Conservation (phyloP, 345 rosid genomes). For the Rhodamnia argentea region DNA sequence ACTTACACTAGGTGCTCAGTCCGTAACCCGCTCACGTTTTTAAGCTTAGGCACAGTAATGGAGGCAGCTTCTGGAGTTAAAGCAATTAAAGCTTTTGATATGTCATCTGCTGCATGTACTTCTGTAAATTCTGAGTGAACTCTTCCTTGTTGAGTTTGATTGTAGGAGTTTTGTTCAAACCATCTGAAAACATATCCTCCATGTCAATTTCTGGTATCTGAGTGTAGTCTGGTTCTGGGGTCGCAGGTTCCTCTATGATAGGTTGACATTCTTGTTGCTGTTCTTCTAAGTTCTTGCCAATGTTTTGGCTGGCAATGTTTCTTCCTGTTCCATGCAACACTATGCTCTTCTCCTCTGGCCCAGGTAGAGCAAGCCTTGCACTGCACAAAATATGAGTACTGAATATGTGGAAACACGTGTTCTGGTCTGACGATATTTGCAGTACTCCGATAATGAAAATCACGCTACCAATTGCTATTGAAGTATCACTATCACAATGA, state of each 20-base stretch:
- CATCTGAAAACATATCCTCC: constrained; percentile 50
- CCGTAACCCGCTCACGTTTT: constrained; percentile 16
- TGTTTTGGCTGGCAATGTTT: constrained; percentile 13
- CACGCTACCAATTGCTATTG: too few species aligned
- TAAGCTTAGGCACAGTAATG: too few species aligned
- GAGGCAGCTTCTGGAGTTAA: constrained; percentile 64
- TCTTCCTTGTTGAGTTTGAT: constrained; percentile 59
- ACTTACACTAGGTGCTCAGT: constrained; percentile 96
- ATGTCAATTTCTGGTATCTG: constrained; percentile 39
- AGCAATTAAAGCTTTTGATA: constrained; percentile 76
- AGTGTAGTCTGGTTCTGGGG: constrained; percentile 50
- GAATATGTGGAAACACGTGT: too few species aligned
- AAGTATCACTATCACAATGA: too few species aligned
- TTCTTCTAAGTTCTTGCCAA: constrained; percentile 19
- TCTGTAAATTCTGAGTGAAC: constrained; percentile 52
- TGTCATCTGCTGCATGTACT: constrained; percentile 46
- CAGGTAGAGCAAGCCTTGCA: too few species aligned
- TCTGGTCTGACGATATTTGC: too few species aligned
- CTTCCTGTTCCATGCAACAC: neutral
- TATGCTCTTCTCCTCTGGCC: constrained; percentile 44
- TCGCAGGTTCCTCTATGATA: constrained; percentile 76
- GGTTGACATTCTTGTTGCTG: constrained; percentile 44
- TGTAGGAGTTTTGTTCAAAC: constrained; percentile 78
- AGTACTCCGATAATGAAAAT: too few species aligned
- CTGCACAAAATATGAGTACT: too few species aligned